phyloP scores from a whole-genome alignment of 495 filamentous ascomycete species.

The Neurospora terricola region DNA sequence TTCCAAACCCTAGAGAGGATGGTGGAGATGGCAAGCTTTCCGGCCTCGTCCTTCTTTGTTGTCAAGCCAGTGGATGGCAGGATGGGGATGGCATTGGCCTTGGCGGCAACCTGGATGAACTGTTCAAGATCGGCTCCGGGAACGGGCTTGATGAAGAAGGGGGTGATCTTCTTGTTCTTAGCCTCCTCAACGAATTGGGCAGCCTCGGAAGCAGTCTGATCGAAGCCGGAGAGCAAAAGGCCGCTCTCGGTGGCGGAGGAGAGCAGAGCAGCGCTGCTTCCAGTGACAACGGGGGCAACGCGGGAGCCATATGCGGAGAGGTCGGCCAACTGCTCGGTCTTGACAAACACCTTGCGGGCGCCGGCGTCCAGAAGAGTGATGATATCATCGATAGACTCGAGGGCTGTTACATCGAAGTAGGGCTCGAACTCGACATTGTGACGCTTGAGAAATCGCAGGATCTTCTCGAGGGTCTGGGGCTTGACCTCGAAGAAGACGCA shows the following conservation, averaged over 20 bases:
- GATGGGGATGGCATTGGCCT: constrained; percentile 60
- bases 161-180: constrained; percentile 33
- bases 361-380: constrained; percentile 76
- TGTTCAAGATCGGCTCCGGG: constrained; percentile 36
- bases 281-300: constrained; percentile 32
- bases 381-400: constrained; percentile 59
- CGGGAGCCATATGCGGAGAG: constrained; percentile 34
- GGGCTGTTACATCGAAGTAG: constrained; percentile 66
- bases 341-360: constrained; percentile 77
- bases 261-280: constrained; percentile 13
- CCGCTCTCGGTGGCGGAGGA: constrained; percentile 28
- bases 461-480: constrained; percentile 45
- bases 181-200: constrained; percentile 34
- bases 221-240: constrained; percentile 36
- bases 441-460: constrained; percentile 55
- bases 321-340: constrained; percentile 47
- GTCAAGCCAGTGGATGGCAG: constrained; percentile 63
- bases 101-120: constrained; percentile 43
- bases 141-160: constrained; percentile 37
- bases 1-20: constrained; percentile 59
- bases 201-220: constrained; percentile 28
- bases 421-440: constrained; percentile 57
- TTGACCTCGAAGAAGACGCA: constrained; percentile 60
- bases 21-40: constrained; percentile 54
- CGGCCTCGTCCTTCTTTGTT: constrained; percentile 45